Evolutionary conservation across 1,139 yeast genomes (phyloP).

Genomic region (Magnusiomyces fungicola): DNA sequence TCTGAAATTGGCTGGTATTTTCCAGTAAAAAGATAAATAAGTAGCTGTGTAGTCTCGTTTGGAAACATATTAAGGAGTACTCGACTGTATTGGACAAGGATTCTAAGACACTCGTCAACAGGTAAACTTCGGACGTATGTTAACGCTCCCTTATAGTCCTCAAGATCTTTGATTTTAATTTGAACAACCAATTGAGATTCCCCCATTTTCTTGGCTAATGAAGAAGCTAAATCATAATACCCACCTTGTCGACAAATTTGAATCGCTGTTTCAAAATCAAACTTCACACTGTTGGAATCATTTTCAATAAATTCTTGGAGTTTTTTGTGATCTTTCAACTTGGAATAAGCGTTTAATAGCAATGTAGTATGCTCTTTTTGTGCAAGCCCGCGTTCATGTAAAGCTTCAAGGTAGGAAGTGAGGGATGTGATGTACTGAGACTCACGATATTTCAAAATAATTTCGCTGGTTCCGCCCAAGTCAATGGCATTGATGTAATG

Average conservation of each 20-base stretch:
- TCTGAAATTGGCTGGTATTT: constrained; percentile 46
- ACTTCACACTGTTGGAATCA: constrained; percentile 35
- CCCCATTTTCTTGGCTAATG: constrained; percentile 60
- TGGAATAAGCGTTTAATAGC: constrained; percentile 75
- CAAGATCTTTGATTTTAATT: constrained; percentile 60
- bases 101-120: constrained; percentile 71
- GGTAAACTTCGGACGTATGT: constrained; percentile 61
- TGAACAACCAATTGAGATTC: constrained; percentile 74
- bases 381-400: constrained; percentile 49
- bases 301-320: constrained; percentile 51
- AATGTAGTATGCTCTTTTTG: constrained; percentile 76
- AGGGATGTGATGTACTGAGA: constrained; percentile 66
- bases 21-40: constrained; percentile 87
- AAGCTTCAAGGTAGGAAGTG: constrained; percentile 55
- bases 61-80: constrained; percentile 61
- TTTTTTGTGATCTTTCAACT: constrained; percentile 55
- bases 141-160: constrained; percentile 57
- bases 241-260: constrained; percentile 73
- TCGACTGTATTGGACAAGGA: constrained; percentile 61
- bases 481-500: constrained; percentile 54
- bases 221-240: constrained; percentile 60
- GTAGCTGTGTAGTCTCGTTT: constrained; percentile 69
- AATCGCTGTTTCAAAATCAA: constrained; percentile 67
- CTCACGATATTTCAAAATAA: constrained; percentile 77
- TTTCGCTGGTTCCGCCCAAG: constrained; percentile 53